These are phyloP conservation scores for Beauveria rudraprayagi DNA, from an alignment of 2,329 filamentous ascomycete species.

Conservation along the genomic window DNA sequence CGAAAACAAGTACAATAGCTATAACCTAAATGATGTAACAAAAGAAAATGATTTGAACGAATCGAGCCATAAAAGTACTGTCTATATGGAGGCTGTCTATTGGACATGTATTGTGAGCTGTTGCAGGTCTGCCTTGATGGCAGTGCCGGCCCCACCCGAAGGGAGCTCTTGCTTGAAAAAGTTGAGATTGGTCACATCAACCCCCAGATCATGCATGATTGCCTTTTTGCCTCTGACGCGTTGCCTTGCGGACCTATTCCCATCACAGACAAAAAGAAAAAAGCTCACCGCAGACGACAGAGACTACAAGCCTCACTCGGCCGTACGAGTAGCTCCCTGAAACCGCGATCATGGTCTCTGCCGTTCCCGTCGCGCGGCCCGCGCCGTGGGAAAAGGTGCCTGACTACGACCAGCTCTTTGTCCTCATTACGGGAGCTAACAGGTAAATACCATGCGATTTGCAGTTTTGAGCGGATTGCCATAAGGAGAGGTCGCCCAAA, in stretches of 20 bases:
- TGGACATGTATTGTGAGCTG: no score
- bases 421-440: slow-evolving; percentile 79
- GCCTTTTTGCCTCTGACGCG: neutral
- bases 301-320: neutral
- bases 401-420: slow-evolving; percentile 43
- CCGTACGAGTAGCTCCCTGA: neutral
- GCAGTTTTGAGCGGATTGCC: neutral
- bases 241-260: no score
- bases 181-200: no score
- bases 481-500: neutral
- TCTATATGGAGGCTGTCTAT: no score
- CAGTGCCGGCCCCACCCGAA: no score
- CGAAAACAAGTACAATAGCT: neutral
- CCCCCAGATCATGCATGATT: no score
- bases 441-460: slow-evolving; percentile 46
- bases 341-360: slow-evolving; percentile 4
- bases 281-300: neutral
- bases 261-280: neutral
- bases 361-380: slow-evolving; percentile 7
- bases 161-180: no score
- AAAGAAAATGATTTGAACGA: neutral
- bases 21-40: neutral
- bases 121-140: no score
- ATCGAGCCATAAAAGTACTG: neutral
- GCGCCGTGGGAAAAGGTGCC: slow-evolving; percentile 31